phyloP scores from a whole-genome alignment of 495 filamentous ascomycete genomes.

The Daldinia bambusicola region DNA sequence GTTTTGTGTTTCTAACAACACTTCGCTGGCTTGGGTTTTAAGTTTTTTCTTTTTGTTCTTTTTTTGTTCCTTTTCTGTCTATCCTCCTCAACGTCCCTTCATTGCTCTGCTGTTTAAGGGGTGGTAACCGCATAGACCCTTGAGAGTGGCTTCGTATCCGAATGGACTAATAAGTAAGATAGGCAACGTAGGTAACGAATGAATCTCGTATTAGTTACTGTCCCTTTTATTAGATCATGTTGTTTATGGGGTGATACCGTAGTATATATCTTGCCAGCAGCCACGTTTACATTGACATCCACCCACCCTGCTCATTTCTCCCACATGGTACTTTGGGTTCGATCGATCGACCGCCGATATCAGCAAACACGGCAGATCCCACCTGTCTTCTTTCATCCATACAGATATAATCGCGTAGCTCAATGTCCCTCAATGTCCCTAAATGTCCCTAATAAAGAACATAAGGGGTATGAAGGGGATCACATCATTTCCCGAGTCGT shows the following conservation, averaged over 20 bases:
- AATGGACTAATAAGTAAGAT: not conserved
- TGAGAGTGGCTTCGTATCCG: not conserved
- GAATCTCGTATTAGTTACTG: constrained; percentile 9
- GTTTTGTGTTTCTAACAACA: too few relatives aligned
- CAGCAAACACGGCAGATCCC: constrained; percentile 16
- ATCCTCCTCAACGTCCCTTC: too few relatives aligned
- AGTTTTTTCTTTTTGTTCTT: too few relatives aligned
- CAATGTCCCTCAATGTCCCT: not conserved
- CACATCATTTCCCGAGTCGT: constrained; percentile 5
- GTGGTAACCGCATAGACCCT: not conserved
- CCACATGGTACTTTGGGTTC: not conserved
- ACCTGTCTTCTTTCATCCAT: not conserved
- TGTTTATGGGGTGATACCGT: constrained; percentile 5
- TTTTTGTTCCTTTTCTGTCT: too few relatives aligned
- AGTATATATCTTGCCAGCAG: not conserved
- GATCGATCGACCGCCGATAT: constrained; percentile 10
- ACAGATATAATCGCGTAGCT: not conserved
- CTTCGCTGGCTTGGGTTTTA: too few relatives aligned
- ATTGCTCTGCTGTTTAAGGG: too few relatives aligned
- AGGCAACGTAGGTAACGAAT: not conserved
- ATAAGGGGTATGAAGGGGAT: not conserved
- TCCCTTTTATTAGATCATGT: constrained; percentile 13
- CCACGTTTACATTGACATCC: constrained; percentile 3
- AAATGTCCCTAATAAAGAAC: not conserved
- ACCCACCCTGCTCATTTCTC: not conserved